phyloP scores from a whole-genome alignment of 495 filamentous ascomycete species.

The Penicillium mononematosum region DNA sequence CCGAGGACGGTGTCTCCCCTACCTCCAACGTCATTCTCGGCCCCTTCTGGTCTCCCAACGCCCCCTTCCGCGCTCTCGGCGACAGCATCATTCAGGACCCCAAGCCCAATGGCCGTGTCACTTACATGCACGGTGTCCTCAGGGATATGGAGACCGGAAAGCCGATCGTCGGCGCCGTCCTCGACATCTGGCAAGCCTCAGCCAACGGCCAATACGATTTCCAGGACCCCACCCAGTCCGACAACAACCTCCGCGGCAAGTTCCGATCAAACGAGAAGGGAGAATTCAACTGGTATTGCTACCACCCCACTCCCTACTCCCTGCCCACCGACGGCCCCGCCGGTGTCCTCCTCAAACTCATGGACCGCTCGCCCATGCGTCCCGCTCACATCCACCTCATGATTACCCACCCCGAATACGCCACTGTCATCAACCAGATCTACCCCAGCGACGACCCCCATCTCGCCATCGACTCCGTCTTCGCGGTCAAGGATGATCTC shows the following conservation, averaged over 20 bases:
- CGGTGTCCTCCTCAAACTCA: constrained; percentile 62
- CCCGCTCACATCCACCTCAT: constrained; percentile 52
- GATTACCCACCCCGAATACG: constrained; percentile 50
- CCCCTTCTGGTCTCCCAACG: constrained; percentile 84
- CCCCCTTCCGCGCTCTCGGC: constrained; percentile 71
- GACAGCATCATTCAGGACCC: constrained; percentile 68
- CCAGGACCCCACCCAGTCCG: constrained; percentile 75
- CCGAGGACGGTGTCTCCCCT: constrained; percentile 65
- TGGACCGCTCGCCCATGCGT: constrained; percentile 65
- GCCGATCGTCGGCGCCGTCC: constrained; percentile 66
- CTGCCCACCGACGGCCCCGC: constrained; percentile 75
- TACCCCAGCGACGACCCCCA: constrained; percentile 63
- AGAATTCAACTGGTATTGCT: constrained; percentile 77
- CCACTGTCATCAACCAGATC: constrained; percentile 61
- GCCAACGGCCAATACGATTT: constrained; percentile 88
- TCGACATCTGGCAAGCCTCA: constrained; percentile 85
- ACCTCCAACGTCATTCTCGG: constrained; percentile 83
- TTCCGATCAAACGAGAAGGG: constrained; percentile 75
- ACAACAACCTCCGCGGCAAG: constrained; percentile 83
- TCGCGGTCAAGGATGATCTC: constrained; percentile 65
- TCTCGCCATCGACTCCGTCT: constrained; percentile 61
- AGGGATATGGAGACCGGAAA: constrained; percentile 69
- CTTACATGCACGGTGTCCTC: constrained; percentile 74
- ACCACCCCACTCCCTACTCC: constrained; percentile 77
- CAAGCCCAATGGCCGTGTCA: constrained; percentile 60